phyloP scores from a whole-genome alignment of 2,329 filamentous ascomycete genomes.

The Neofusicoccum laricinum region DNA sequence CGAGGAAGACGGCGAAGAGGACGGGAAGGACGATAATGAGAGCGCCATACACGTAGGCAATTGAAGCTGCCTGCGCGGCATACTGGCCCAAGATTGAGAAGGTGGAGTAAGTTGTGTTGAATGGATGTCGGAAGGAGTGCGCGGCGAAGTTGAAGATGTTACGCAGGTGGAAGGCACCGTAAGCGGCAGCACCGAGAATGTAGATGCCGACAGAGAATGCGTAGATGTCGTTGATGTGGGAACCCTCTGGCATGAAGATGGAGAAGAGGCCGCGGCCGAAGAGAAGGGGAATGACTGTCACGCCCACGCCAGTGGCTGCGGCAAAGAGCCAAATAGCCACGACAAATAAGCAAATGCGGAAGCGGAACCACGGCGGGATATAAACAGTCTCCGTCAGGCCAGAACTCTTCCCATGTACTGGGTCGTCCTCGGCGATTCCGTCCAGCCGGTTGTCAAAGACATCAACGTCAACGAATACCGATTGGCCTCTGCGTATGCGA shows the following conservation, averaged over 20 bases:
- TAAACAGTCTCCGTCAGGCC: conserved; percentile 53
- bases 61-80: conserved; percentile 41
- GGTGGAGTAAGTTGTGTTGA: conserved; percentile 28
- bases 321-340: conserved; percentile 91
- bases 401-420: conserved; percentile 33
- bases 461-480: conserved; percentile 76
- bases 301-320: conserved; percentile 77
- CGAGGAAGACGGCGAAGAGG: conserved; percentile 73
- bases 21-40: conserved; percentile 79
- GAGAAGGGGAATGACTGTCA: conserved; percentile 82
- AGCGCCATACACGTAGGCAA: conserved; percentile 73
- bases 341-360: conserved; percentile 81
- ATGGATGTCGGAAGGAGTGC: conserved; percentile 26
- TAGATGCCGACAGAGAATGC: conserved; percentile 91
- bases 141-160: conserved; percentile 26
- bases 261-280: conserved; percentile 79
- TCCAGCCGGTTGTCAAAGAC: conserved; percentile 65
- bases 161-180: conserved; percentile 55
- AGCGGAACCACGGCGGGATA: conserved; percentile 82
- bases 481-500: conserved; percentile 79
- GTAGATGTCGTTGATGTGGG: conserved; percentile 86
- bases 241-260: conserved; percentile 61
- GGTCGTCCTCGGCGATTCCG: conserved; percentile 45
- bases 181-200: conserved; percentile 66
- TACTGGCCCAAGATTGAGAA: conserved; percentile 22